Percentiles rank a stretch among this genome's conserved stretches.
Conservation (phyloP, 139 green algal species). For the Coelastrella sp. region DNA sequence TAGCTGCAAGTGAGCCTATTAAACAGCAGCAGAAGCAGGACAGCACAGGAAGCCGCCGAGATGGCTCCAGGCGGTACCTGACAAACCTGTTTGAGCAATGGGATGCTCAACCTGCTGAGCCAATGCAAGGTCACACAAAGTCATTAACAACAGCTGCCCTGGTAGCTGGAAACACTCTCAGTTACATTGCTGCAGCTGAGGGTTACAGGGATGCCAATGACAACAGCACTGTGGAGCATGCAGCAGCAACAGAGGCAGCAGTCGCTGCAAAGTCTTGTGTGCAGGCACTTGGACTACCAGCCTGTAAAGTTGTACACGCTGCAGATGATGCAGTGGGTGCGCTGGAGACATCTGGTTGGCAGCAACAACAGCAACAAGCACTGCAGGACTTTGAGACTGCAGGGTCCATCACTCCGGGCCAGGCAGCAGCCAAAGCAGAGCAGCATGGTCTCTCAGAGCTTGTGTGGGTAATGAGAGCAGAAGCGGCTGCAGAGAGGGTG, state of each 20-base stretch:
- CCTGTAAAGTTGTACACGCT: not conserved
- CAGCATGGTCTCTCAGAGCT: not conserved
- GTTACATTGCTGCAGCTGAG: not conserved
- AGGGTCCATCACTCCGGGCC: not conserved
- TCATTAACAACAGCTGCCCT: not conserved
- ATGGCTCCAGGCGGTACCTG: not conserved
- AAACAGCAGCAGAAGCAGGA: not conserved
- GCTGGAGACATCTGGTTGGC: not conserved
- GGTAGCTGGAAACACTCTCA: not conserved
- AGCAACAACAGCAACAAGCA: not conserved
- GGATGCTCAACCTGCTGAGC: not conserved
- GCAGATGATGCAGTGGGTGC: no score
- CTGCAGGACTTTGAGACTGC: conserved; percentile 7
- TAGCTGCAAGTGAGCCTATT: not conserved
- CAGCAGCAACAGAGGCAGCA: not conserved
- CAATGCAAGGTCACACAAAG: not conserved
- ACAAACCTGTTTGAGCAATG: not conserved
- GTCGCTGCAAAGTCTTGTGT: not conserved
- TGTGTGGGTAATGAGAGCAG: conserved; percentile 6
- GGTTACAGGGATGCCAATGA: not conserved
- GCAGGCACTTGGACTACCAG: not conserved
- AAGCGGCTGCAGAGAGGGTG: not conserved
- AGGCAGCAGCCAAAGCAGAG: conserved; percentile 6
- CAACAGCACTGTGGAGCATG: not conserved
- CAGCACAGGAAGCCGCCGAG: not conserved